Evolutionary conservation across 1,284 basidiomycete species (phyloP), one percentile per base, ranked within the genome.

Genomic region (Erythrobasidium hasegawianum): DNA sequence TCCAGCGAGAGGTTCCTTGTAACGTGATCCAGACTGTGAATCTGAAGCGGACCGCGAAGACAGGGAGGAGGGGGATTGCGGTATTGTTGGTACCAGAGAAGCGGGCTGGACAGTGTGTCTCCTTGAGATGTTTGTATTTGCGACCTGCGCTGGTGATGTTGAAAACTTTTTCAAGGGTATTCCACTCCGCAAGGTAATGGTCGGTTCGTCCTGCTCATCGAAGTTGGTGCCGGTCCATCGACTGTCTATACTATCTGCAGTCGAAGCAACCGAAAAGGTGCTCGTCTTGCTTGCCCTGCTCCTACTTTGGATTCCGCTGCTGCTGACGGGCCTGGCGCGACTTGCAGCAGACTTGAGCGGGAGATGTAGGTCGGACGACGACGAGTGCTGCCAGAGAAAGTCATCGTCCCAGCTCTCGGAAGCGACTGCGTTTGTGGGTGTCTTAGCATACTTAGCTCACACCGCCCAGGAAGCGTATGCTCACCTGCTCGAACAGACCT

Each of bases 401-500:
- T 65, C 62, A 20, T 65, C 62, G 22, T 65, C 56, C 62, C 62
- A 65, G 56, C 62, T 65, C 43, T 65, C 62, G 11, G 62, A 65
- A 2, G 62, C 62, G 13, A 53, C 62, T 65, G 22, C 11, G 24
- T 1, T n/a, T 38, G 13, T 5, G 24, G 20, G n/a, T 41, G 13
- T 26, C 26, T 27, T 16, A 11, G 38, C 26, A 18, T 11, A 27
- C n/a, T n/a, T n/a, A n/a, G n/a, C n/a, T n/a, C n/a, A n/a, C n/a
- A n/a, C n/a, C n/a, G n/a, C n/a, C 5, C 22, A 16, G 43, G n/a
- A 16, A 2, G 57, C 33, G 10, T 10, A n/a, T 4, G 40, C 59
- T 33, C 50, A 61, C 59, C 26, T 14, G 61, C 40, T 38, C 61
- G 52, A n/a, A 64, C 43, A 47, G n/a, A 18, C 43, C 43, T 47